Evolutionary conservation across 768 basidiomycete species (phyloP), one percentile per base, ranked within the genome.

Genomic region (Neoboletus brunneissimus): DNA sequence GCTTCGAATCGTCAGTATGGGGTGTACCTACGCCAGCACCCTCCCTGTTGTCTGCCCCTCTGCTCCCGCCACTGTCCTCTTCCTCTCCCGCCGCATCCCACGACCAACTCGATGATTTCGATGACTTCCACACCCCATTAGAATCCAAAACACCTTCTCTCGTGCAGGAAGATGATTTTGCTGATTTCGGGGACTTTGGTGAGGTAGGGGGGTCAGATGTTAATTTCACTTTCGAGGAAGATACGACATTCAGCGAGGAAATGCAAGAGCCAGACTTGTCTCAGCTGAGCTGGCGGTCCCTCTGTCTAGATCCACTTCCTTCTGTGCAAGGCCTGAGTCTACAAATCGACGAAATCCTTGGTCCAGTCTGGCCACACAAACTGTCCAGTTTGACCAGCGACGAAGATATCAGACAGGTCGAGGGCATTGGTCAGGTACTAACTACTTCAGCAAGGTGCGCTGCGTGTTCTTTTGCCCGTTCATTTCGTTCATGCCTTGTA

Each of bases 141-240:
- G 74, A 58, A 59, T 81, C 81, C 34, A 75, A 77, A 29, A 80
- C 76, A 1, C 68, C 72, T 23, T 72, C 71, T 23, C 44, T 73
- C 16, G 68, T 46, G 18, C 72, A 68, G 15, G 87, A 89, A 45
- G 92, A 91, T 62, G 89, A 91, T 56, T 91, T 91, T 72, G 89
- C 85, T 48, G 91, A 93, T 62, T 93, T 93, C 72, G 91, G 87
- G 18, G 93, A 94, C 66, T 93, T 93, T 70, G 90, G 85, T 63
- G 89, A 89, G 59, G 84, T 71, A 25, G 79, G 68, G 67, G 77
- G 58, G 68, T 62, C 69, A 37, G 67, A 72, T 45, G 65, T 67
- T 53, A 66, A 67, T 20, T 81, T 84, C 59, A 76, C 63, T 59
- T 71, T 73, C 56, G 62, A 65, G 48, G 70, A 73, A 45, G 72